A percentile compares a stretch with the other conserved stretches of the same genome.
Evolutionary conservation across 805 yeast species (phyloP).

Genomic region (Allodekkera sacchari): DNA sequence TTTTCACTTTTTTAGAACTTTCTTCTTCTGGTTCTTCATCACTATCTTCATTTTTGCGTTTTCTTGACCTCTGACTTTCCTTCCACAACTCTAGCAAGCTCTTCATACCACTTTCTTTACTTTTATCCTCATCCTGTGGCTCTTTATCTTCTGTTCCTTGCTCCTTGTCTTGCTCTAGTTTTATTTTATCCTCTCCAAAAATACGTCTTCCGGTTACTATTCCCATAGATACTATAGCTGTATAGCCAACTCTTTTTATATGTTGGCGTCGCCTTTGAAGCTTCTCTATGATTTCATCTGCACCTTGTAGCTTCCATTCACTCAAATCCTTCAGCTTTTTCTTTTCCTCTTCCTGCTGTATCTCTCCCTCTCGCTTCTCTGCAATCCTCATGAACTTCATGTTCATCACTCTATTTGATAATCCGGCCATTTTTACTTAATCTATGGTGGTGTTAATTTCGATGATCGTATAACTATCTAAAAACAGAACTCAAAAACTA

Average conservation of each 20-base stretch:
- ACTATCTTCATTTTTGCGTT: not conserved
- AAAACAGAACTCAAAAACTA: not conserved
- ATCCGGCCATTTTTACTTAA: slow-evolving; percentile 17
- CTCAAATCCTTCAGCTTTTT: slow-evolving; percentile 39
- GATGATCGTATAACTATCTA: not conserved
- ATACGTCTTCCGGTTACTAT: slow-evolving; percentile 20
- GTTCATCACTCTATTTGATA: slow-evolving; percentile 69
- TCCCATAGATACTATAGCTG: slow-evolving; percentile 10
- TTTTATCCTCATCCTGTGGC: not conserved
- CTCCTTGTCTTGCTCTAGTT: slow-evolving; percentile 15
- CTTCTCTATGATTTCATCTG: slow-evolving; percentile 17
- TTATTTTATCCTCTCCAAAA: slow-evolving; percentile 15
- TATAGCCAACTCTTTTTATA: slow-evolving; percentile 22
- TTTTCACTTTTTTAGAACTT: slow-evolving; percentile 2
- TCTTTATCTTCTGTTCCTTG: not conserved
- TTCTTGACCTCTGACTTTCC: not conserved
- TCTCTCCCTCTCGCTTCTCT: slow-evolving; percentile 22
- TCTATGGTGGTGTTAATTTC: too few species aligned
- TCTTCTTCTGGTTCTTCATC: not conserved
- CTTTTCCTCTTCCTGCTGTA: slow-evolving; percentile 23
- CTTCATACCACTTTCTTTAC: slow-evolving; percentile 4
- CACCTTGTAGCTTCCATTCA: slow-evolving; percentile 41
- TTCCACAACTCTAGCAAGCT: slow-evolving; percentile 9
- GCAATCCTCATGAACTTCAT: slow-evolving; percentile 67
- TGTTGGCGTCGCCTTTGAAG: slow-evolving; percentile 10